Base-by-base conservation (phyloP, 75 land plant species). In the Selaginella moellendorffii region DNA sequence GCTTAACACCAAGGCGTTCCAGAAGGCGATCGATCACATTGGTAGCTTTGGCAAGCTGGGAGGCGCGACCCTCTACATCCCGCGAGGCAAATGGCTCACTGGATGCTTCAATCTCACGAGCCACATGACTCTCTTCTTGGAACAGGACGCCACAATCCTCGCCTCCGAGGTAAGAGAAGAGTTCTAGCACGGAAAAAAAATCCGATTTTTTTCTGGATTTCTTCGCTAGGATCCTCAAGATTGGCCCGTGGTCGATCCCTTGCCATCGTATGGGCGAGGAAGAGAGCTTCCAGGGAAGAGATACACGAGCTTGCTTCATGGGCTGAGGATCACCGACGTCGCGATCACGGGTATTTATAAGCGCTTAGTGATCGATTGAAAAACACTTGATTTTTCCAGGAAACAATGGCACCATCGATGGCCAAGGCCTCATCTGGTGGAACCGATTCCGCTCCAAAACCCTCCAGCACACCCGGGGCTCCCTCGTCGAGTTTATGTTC, bases 351-450 rank as follows among this genome's bases (percentile, higher is more conserved):
- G 59, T 21, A 56, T 56, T 5, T 56, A 8, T 25, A 21, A 21
- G n/a, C 19, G n/a, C 5, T 21, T 9, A 2, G 8, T 56, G 21
- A 21, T 56, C 2, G 5, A 21, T 56, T 19, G n/a, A 24, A 56
- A 8, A 8, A 2, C 5, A 5, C 5, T 56, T 2, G 8, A 24
- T 19, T 2, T 9, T 56, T 19, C 17, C 59, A 56, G 59, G 59
- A 2, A 24, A 56, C 9, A 56, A 62, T 62, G 93, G 89, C 23
- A 88, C 85, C 17, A 77, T 88, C 63, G 82, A 88, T 71, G 93
- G 89, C 8, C 93, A 88, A 75, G 93, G 93, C 28, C 67, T 61
- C 9, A 51, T 82, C 23, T 88, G 93, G 93, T 88, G 93, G 93
- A 61, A 80, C 18, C 65, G 69, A 74, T 82, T 81, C 52, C 52